A percentile compares a stretch with the other conserved stretches of the same genome.
These are phyloP conservation scores for Phalaenopsis hybrid DNA, from an alignment of 116 monocot genomes.

Conservation along the genomic window DNA sequence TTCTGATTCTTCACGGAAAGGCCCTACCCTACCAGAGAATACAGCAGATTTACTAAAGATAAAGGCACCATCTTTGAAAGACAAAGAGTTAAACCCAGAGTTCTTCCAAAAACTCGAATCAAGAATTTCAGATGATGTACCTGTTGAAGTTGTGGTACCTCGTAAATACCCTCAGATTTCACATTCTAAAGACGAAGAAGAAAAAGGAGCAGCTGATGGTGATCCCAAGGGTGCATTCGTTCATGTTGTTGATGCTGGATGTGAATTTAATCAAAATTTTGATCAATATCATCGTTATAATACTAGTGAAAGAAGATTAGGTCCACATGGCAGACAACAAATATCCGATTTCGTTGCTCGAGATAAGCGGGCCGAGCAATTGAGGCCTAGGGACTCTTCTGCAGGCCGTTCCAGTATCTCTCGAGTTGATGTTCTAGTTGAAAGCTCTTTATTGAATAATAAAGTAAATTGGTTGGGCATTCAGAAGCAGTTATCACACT, in stretches of 20 bases:
- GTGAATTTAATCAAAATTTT: slow-evolving; percentile 23
- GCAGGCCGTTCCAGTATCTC: slow-evolving; percentile 25
- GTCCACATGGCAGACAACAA: slow-evolving; percentile 22
- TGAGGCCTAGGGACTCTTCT: slow-evolving; percentile 36
- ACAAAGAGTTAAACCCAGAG: slow-evolving; percentile 82
- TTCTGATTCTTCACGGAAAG: slow-evolving; percentile 33
- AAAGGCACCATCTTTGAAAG: slow-evolving; percentile 60
- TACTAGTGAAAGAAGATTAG: slow-evolving; percentile 25
- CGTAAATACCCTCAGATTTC: slow-evolving; percentile 37
- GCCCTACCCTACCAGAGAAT: slow-evolving; percentile 46
- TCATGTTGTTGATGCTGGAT: slow-evolving; percentile 7
- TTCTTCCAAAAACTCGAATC: slow-evolving; percentile 93
- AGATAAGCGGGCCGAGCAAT: slow-evolving; percentile 48
- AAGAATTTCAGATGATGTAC: slow-evolving; percentile 57
- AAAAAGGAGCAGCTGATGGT: slow-evolving; percentile 26
- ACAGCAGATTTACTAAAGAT: slow-evolving; percentile 58
- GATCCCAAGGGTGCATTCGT: slow-evolving; percentile 22
- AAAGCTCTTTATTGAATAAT: slow-evolving; percentile 41
- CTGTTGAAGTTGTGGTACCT: slow-evolving; percentile 87
- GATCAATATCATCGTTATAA: slow-evolving; percentile 18
- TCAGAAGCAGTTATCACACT: no score
- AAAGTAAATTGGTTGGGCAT: no score
- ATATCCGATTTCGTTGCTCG: slow-evolving; percentile 31
- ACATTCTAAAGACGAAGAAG: slow-evolving; percentile 33
- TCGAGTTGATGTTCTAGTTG: slow-evolving; percentile 34